Conservation (phyloP, 164 flowering plant species). For the Magnolia changhungtana region DNA sequence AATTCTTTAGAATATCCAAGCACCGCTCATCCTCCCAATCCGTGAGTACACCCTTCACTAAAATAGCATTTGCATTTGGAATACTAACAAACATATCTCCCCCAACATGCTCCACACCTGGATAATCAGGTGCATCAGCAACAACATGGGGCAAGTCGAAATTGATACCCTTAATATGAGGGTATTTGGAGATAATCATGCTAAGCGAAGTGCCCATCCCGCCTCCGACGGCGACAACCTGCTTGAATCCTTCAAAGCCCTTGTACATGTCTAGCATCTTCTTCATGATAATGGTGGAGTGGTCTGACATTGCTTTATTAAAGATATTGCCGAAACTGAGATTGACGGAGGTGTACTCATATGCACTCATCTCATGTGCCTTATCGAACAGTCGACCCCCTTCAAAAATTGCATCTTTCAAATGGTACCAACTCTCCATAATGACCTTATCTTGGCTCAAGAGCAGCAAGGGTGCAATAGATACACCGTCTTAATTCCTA, state of each 20-base stretch:
- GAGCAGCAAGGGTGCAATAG: no score
- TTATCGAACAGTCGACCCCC: slow-evolving; percentile 35
- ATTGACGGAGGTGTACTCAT: slow-evolving; percentile 16
- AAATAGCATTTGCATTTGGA: slow-evolving; percentile 35
- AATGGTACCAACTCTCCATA: slow-evolving; percentile 80
- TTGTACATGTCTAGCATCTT: no score
- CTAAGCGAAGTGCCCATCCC: no score
- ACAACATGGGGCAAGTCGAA: no score
- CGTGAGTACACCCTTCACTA: slow-evolving; percentile 24
- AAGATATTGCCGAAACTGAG: slow-evolving; percentile 1
- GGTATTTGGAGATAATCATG: no score
- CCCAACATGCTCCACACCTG: slow-evolving; percentile 7
- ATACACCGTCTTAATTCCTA: no score
- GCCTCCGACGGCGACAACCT: no score
- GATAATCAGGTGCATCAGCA: no score
- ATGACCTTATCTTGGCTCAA: slow-evolving; percentile 12
- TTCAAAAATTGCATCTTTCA: slow-evolving; percentile 36
- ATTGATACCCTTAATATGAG: no score
- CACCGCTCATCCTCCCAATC: slow-evolving; percentile 20
- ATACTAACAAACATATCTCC: slow-evolving; percentile 33
- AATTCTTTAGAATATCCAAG: slow-evolving; percentile 19
- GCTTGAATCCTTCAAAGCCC: no score
- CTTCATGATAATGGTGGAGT: no score
- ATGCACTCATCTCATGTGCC: slow-evolving; percentile 27
- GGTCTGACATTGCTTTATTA: no score